These are phyloP conservation scores for Diplotaxis tenuifolia DNA, from an alignment of 345 rosid genomes.

Conservation along the genomic window DNA sequence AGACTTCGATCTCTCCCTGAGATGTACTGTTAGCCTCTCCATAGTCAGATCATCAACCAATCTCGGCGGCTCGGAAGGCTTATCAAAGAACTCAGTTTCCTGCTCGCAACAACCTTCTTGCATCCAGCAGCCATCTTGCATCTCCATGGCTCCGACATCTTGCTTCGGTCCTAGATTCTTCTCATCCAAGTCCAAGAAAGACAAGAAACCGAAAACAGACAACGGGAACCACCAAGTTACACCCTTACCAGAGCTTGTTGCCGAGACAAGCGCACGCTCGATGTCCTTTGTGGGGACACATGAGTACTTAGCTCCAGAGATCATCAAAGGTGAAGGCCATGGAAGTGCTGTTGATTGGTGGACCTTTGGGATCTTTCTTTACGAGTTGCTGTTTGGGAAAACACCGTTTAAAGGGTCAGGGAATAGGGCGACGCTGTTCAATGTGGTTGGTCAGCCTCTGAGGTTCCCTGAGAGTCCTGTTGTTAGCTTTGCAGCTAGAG, in stretches of 20 bases:
- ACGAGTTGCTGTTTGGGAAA: slow-evolving; percentile 73
- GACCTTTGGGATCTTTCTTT: slow-evolving; percentile 80
- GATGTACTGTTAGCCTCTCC: slow-evolving; percentile 58
- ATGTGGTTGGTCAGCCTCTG: slow-evolving; percentile 74
- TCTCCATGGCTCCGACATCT: slow-evolving; percentile 53
- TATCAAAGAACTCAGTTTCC: slow-evolving; percentile 49
- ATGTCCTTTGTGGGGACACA: slow-evolving; percentile 93
- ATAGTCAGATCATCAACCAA: slow-evolving; percentile 54
- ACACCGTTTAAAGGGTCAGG: slow-evolving; percentile 87
- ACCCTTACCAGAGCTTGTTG: slow-evolving; percentile 84
- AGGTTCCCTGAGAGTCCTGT: slow-evolving; percentile 70
- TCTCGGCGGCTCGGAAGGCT: slow-evolving; percentile 45
- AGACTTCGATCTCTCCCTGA: slow-evolving; percentile 78
- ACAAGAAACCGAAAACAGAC: slow-evolving; percentile 49
- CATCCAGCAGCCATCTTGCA: slow-evolving; percentile 60
- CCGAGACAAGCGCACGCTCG: slow-evolving; percentile 80
- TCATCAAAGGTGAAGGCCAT: slow-evolving; percentile 80
- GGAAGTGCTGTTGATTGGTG: slow-evolving; percentile 94
- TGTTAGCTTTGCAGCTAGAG: slow-evolving; percentile 71
- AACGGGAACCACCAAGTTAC: slow-evolving; percentile 62
- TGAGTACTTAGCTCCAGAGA: slow-evolving; percentile 87
- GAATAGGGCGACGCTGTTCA: slow-evolving; percentile 78
- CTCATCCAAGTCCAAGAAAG: slow-evolving; percentile 54
- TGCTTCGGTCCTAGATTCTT: slow-evolving; percentile 62
- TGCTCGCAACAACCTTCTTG: slow-evolving; percentile 60